phyloP scores from a whole-genome alignment of 2,329 filamentous ascomycete genomes.

The Akanthomyces dipterigenus region DNA sequence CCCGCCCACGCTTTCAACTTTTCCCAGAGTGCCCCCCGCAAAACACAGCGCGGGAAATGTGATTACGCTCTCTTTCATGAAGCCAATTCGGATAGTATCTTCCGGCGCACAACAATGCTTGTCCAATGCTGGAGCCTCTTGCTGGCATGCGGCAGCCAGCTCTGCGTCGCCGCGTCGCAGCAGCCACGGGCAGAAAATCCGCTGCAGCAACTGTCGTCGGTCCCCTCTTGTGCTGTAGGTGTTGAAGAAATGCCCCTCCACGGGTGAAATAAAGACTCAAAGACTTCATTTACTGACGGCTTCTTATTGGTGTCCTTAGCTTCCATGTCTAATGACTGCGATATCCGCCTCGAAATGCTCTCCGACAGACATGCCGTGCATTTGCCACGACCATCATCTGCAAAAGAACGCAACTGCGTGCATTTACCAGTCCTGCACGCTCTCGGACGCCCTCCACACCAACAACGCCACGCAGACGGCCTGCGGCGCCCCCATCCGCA shows the following conservation, averaged over 20 bases:
- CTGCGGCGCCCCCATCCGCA: slow-evolving; percentile 23
- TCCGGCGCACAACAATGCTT: neutral
- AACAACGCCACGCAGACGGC: slow-evolving; percentile 19
- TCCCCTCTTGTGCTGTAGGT: slow-evolving; percentile 2
- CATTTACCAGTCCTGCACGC: neutral
- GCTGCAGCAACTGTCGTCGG: neutral
- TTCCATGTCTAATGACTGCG: neutral
- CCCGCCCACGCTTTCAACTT: neutral
- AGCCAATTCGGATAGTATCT: neutral
- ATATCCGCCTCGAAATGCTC: neutral
- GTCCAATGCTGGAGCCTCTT: neutral
- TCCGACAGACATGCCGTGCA: neutral
- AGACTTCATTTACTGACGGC: neutral
- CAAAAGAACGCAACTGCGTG: neutral
- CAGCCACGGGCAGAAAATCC: neutral
- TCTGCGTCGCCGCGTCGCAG: neutral
- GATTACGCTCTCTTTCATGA: neutral
- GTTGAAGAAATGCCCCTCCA: too few relatives aligned
- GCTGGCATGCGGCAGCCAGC: neutral
- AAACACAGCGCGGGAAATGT: neutral
- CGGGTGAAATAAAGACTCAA: neutral
- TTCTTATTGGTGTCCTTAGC: neutral
- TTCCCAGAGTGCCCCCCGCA: neutral
- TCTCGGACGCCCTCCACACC: neutral
- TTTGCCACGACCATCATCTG: neutral